Percentiles rank a stretch among this genome's conserved stretches.
Conservation (phyloP, 1,284 basidiomycete genomes). For the Rhodotorula sp. region DNA sequence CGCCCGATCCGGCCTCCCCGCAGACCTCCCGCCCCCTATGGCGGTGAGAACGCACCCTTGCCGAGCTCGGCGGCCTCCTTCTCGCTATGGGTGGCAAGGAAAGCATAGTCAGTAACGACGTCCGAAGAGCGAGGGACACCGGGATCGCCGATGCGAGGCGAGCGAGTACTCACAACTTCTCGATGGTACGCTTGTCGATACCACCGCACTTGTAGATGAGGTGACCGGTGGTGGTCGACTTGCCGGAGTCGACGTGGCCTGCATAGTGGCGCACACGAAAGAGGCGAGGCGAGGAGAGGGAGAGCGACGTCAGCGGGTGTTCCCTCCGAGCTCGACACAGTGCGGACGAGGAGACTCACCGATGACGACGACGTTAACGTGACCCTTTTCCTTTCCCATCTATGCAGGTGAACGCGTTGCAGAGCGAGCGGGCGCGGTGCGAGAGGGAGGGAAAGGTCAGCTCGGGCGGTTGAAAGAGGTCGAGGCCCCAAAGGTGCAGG, state of each 20-base stretch:
- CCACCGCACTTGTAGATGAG: constrained; percentile 99
- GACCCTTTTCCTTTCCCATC: constrained; percentile 37
- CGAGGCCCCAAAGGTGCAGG: neutral
- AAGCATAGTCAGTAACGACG: constrained; percentile 1
- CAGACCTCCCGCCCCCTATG: constrained; percentile 47
- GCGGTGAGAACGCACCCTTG: constrained; percentile 77
- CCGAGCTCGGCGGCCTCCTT: constrained; percentile 99
- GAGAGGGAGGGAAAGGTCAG: neutral
- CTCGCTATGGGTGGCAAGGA: constrained; percentile 56
- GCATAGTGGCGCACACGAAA: neutral
- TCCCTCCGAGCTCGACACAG: neutral
- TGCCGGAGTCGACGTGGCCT: constrained; percentile 55
- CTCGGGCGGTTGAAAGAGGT: neutral
- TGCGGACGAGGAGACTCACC: constrained; percentile 8
- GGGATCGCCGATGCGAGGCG: neutral
- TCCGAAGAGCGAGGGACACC: neutral
- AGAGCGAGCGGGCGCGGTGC: neutral
- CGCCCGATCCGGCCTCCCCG: neutral
- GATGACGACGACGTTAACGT: constrained; percentile 77
- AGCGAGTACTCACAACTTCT: constrained; percentile 61
- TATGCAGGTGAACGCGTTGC: neutral
- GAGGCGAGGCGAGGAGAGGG: neutral
- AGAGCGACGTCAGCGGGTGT: neutral
- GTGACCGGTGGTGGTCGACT: constrained; percentile 99
- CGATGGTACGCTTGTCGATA: constrained; percentile 99